Base-by-base conservation (phyloP, 1,284 basidiomycete species). In the Tilletia setariae region DNA sequence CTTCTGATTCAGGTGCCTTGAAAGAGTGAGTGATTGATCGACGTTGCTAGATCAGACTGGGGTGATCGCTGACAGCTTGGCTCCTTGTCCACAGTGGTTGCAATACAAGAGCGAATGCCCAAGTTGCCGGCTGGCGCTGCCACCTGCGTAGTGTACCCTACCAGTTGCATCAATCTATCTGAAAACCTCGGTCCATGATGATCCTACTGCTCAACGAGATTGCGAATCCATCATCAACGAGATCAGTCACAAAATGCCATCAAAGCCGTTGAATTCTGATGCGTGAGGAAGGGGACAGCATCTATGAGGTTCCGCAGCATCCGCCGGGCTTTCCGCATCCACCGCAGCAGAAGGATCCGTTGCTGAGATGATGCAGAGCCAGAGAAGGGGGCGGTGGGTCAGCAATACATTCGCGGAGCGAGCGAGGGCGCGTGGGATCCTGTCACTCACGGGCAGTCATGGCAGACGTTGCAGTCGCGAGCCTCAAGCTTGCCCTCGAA, bases 71-170 rank as follows among this genome's bases (percentile, higher is more conserved):
- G 62, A 68, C 63, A 65, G 68, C 35, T 72, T 72, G 67, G 68
- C 51, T 70, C 66, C n/a, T 28, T 25, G 25, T 72, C 66, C 23
- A 44, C 69, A 63, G 62, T 72, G 71, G 71, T 62, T 72, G 49
- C 46, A 67, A 28, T 68, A 70, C 56, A 68, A 68, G 44, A 65
- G 64, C 32, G 65, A 68, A 15, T 72, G 71, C 40, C 71, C 71
- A 8, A 69, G 68, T 28, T 72, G 71, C 56, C 68, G 71, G 7
- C 42, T 69, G 28, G 32, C 65, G 35, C 64, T 72, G 28, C 70
- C 70, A 19, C 63, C 62, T 42, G 56, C 56, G n/a, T 61, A 40
- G 35, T 3, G 47, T 49, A 28, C n/a, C n/a, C n/a, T n/a, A n/a
- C n/a, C n/a, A n/a, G n/a, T n/a, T n/a, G n/a, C n/a, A n/a, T n/a